Evolutionary conservation across 2,329 filamentous ascomycete species (phyloP).

Genomic region (Pestalotiopsis sp.): DNA sequence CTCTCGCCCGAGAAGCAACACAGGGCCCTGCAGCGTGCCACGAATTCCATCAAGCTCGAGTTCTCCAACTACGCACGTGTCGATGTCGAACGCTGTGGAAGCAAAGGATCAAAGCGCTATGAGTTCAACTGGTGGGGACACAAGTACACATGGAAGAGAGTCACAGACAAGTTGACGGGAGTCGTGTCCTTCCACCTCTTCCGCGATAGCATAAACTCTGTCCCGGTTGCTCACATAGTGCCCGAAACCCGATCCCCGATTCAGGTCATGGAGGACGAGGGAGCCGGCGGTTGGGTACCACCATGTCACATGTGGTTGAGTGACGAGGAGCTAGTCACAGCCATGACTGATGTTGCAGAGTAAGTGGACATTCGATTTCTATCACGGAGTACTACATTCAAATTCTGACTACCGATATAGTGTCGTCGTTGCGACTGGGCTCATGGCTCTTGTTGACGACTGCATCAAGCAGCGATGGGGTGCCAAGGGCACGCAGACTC

Average conservation of each 20-base stretch:
- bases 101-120: slow-evolving; percentile 71
- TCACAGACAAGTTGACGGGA: slow-evolving; percentile 66
- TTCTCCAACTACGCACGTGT: slow-evolving; percentile 98
- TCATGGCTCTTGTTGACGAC: slow-evolving; percentile 87
- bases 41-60: slow-evolving; percentile 83
- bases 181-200: slow-evolving; percentile 79
- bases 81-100: slow-evolving; percentile 71
- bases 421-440: slow-evolving; percentile 85
- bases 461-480: slow-evolving; percentile 81
- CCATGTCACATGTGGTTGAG: slow-evolving; percentile 90
- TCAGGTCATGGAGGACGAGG: slow-evolving; percentile 70
- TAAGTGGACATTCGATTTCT: slow-evolving; percentile 43
- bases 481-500: slow-evolving; percentile 39
- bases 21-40: slow-evolving; percentile 49
- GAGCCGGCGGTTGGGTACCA: slow-evolving; percentile 84
- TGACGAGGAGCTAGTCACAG: slow-evolving; percentile 68
- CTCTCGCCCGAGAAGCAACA: slow-evolving; percentile 31
- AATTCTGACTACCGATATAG: slow-evolving; percentile 43
- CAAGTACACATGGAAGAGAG: slow-evolving; percentile 80
- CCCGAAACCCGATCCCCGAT: slow-evolving; percentile 73
- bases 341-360: slow-evolving; percentile 82
- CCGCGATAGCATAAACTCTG: slow-evolving; percentile 59
- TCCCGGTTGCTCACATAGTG: slow-evolving; percentile 79
- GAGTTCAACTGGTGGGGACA: slow-evolving; percentile 94
- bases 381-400: background rate